A percentile compares a stretch with the other conserved stretches of the same genome.
phyloP scores from a whole-genome alignment of 1,139 yeast species.

The Suhomyces choctaworum region DNA sequence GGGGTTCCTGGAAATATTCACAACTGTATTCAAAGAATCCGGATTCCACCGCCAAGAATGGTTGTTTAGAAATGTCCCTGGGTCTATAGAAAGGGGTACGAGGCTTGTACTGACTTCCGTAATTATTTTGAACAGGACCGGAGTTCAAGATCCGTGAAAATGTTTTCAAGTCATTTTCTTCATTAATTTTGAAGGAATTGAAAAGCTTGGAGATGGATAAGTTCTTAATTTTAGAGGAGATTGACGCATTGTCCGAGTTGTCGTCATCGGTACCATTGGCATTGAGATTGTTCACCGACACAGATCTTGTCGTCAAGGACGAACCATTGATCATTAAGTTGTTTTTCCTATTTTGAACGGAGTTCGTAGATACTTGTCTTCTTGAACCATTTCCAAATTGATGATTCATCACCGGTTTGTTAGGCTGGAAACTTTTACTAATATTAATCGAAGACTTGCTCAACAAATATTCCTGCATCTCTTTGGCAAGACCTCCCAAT shows the following conservation, averaged over 20 bases:
- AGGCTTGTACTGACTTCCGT: slow-evolving; percentile 53
- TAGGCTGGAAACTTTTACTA: slow-evolving; percentile 41
- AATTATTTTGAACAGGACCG: slow-evolving; percentile 46
- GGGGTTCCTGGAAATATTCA: slow-evolving; percentile 96
- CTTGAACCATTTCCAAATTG: slow-evolving; percentile 23
- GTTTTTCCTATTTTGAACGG: slow-evolving; percentile 32
- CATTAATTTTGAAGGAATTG: slow-evolving; percentile 43
- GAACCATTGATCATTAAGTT: slow-evolving; percentile 33
- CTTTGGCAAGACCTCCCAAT: slow-evolving; percentile 59
- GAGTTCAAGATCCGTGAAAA: slow-evolving; percentile 39
- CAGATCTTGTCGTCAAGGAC: slow-evolving; percentile 32
- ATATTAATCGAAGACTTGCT: slow-evolving; percentile 51
- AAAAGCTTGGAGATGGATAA: slow-evolving; percentile 46
- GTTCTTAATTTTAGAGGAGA: slow-evolving; percentile 39
- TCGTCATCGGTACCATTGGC: slow-evolving; percentile 18
- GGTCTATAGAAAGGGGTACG: slow-evolving; percentile 52
- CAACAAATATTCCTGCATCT: slow-evolving; percentile 63
- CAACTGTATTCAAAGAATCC: slow-evolving; percentile 84
- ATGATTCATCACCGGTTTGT: slow-evolving; percentile 33
- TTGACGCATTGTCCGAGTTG: slow-evolving; percentile 35
- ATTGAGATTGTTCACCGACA: slow-evolving; percentile 30
- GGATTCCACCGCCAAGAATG: slow-evolving; percentile 63
- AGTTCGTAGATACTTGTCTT: slow-evolving; percentile 39
- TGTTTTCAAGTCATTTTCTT: slow-evolving; percentile 41
- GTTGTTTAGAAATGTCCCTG: slow-evolving; percentile 36